Base-by-base conservation (phyloP, 2,329 filamentous ascomycete species). In the Dactylellina sp. region DNA sequence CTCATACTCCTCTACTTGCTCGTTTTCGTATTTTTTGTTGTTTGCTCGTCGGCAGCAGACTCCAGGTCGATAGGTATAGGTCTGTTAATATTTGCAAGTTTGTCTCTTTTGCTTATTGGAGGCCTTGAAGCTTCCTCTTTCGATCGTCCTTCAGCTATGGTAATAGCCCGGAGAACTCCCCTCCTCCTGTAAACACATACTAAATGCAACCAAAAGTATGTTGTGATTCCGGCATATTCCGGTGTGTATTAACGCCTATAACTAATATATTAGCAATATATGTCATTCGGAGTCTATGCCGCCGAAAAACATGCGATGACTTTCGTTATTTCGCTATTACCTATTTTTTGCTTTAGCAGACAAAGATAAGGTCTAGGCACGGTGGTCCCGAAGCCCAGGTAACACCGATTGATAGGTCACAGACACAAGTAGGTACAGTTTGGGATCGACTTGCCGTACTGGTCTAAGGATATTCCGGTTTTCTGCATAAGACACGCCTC, bases 361-460 rank as follows among this genome's bases (percentile, higher is more conserved):
- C 9, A 40, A 16, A 12, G 12, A 5, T 7, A 40, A 16, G 9
- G 2, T 28, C 6, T 14, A 25, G n/a, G 46, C 9, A 28, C 46
- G 46, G 46, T 28, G 2, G 11, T 50, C 11, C 46, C 46, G 46
- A 28, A 25, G 46, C n/a, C 12, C 39, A 37, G 50, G 50, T 25
- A 39, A 24, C 32, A 55, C 32, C 18, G 50, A 55, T 55, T 18
- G 22, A 55, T 55, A 28, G 7, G 20, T 22, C 11, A n/a, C n/a
- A n/a, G n/a, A 22, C 22, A 53, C 16, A 47, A 18, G 2, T 14
- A 11, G 35, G 22, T 24, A 40, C 28, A 22, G n/a, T 16, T 52
- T 55, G 60, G n/a, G 62, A 59, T 66, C 52, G 62, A 66, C 42
- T 44, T 66, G 40, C 62, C 44, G 1, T 14, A 42, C 22, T n/a